These are phyloP conservation scores for Fusarium abutilonis DNA, from an alignment of 2,329 filamentous ascomycete genomes.

Conservation along the genomic window DNA sequence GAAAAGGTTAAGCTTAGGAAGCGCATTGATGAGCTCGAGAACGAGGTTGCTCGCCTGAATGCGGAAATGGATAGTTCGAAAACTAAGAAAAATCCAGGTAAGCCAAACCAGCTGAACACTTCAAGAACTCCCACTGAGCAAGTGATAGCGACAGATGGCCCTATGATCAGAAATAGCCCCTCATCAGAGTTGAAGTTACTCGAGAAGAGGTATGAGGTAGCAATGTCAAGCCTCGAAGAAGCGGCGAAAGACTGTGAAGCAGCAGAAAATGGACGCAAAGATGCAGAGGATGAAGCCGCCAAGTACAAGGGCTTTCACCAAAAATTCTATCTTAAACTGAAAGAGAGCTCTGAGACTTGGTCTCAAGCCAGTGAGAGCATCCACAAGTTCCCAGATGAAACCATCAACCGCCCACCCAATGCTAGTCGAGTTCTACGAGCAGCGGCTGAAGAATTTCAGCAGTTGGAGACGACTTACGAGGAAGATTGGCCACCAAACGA, in stretches of 20 bases:
- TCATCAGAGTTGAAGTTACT: neutral
- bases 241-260: neutral
- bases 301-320: slow-evolving; percentile 4
- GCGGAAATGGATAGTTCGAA: too few relatives aligned
- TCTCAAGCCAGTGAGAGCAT: neutral
- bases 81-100: too few relatives aligned
- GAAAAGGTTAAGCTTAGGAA: too few relatives aligned
- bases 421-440: neutral
- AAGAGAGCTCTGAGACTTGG: neutral
- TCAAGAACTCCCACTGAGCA: neutral
- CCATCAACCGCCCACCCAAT: neutral
- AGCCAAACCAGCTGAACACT: too few relatives aligned
- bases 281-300: neutral
- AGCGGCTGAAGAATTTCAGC: neutral
- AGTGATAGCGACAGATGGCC: neutral
- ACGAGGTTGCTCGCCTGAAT: neutral
- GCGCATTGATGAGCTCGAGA: neutral
- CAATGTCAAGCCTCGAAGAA: neutral
- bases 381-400: neutral
- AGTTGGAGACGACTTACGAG: slow-evolving; percentile 1
- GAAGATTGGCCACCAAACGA: neutral
- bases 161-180: too few relatives aligned
- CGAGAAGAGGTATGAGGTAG: neutral
- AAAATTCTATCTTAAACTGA: neutral
- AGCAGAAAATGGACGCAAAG: neutral